Base-by-base conservation (phyloP, 176 grass and related monocot genomes). In the Phoenix dactylifera region DNA sequence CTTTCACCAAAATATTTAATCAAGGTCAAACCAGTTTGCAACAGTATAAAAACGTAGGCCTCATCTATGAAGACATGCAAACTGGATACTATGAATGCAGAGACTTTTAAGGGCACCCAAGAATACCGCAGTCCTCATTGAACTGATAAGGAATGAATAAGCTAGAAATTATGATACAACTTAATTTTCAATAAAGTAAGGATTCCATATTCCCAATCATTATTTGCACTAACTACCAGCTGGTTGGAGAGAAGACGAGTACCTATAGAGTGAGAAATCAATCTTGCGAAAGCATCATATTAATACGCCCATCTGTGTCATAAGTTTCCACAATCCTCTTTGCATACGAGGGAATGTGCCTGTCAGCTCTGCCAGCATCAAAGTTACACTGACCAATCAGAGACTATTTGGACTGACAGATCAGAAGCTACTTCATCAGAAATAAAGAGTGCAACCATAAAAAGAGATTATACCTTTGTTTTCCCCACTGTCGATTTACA, bases 311-410 rank as follows among this genome's bases (percentile, higher is more conserved):
- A 6, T 84, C 77, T 54, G 68, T 30, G 62, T 90, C 83, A 50
- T 96, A 96, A 5, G 68, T 77, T 54, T 90, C 86, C 62, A 96
- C 83, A 15, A 96, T 81, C 64, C 90, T 82, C 80, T 82, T 90
- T 18, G 86, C 86, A 50, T 95, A 95, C 6, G 77, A 89, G 2
- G 91, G 91, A 6, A 90, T 87, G 56, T 96, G 91, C 60, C 74
- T 85, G 57, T 87, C 83, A 67, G 91, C 91, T 62, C 91, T 90
- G 67, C 57, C 64, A 55, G 22, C 24, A 49, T 50, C 12, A 24
- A 30, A 16, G 26, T 28, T 18, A 15, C 5, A 26, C 15, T 61
- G 59, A 24, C 22, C 17, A 4, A 32, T 54, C 5, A 62, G 26
- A 25, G 23, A 35, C 48, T 29, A 39, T 15, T 18, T 39, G 0